Percentiles rank a stretch among this genome's conserved stretches.
phyloP scores from a whole-genome alignment of 2,329 filamentous ascomycete genomes.

The Fusarium stilboides region DNA sequence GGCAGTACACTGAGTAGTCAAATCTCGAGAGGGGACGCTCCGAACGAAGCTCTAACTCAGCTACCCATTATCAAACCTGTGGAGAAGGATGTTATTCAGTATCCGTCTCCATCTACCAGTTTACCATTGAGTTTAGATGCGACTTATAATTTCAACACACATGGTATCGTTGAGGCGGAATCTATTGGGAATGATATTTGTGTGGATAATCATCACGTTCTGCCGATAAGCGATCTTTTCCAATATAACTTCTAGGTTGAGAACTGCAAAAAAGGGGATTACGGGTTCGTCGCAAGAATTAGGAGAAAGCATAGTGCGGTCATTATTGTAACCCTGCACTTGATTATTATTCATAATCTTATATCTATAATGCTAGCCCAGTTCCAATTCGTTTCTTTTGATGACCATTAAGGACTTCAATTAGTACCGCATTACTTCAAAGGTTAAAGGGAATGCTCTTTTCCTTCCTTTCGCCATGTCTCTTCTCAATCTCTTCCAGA shows the following conservation, averaged over 20 bases:
- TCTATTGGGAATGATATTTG: not conserved
- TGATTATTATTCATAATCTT: too few relatives aligned
- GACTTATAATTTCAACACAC: not conserved
- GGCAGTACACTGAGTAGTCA: not conserved
- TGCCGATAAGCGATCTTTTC: not conserved
- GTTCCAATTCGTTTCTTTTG: too few relatives aligned
- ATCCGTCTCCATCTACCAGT: not conserved
- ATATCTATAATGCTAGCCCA: too few relatives aligned
- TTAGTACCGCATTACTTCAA: too few relatives aligned
- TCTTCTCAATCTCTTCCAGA: constrained; percentile 57
- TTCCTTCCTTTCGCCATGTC: constrained; percentile 8
- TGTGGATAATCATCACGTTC: not conserved
- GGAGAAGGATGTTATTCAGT: not conserved
- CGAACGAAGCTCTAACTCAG: not conserved
- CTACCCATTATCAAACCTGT: not conserved
- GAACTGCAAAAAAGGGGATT: too few relatives aligned
- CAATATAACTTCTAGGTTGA: not conserved
- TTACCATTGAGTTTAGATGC: not conserved
- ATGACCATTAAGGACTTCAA: too few relatives aligned
- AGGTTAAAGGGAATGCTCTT: constrained; percentile 8
- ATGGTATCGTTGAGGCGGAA: not conserved
- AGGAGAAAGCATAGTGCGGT: too few relatives aligned
- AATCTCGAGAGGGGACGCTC: not conserved
- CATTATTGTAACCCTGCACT: too few relatives aligned
- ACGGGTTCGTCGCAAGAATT: too few relatives aligned